Conservation (phyloP, 805 yeast species). For the Cyberlindnera lachancei region DNA sequence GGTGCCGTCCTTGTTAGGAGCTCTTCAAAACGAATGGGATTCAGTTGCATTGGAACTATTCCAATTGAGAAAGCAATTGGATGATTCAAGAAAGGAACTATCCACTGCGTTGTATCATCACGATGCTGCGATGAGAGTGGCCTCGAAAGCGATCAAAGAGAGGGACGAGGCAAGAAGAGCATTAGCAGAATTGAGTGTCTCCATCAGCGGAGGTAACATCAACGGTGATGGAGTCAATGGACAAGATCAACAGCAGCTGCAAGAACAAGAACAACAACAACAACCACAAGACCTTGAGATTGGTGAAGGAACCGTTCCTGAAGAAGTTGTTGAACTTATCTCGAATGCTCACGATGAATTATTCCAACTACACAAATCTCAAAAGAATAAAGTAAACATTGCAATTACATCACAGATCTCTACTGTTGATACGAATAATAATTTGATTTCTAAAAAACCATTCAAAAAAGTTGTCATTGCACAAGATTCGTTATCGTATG, state of each 20-base stretch:
- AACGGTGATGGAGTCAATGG: not conserved
- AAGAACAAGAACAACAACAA: not conserved
- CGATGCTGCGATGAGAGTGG: conserved; percentile 88
- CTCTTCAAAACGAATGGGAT: conserved; percentile 88
- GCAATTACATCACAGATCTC: conserved; percentile 7
- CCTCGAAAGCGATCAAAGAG: conserved; percentile 66
- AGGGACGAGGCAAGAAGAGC: conserved; percentile 68
- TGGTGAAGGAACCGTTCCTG: conserved; percentile 6
- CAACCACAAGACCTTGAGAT: conserved; percentile 2
- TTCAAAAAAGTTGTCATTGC: conserved; percentile 9
- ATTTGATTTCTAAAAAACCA: conserved; percentile 11
- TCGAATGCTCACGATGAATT: conserved; percentile 11
- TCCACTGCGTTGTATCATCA: conserved; percentile 74
- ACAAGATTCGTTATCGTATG: not conserved
- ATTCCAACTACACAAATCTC: conserved; percentile 15
- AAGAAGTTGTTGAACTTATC: conserved; percentile 5
- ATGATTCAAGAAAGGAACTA: conserved; percentile 59
- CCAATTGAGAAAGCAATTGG: conserved; percentile 64
- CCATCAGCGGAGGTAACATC: conserved; percentile 26
- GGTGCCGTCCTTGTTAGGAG: conserved; percentile 68
- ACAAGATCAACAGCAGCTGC: not conserved
- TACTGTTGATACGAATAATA: not conserved
- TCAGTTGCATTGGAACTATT: conserved; percentile 76
- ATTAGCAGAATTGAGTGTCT: conserved; percentile 44
- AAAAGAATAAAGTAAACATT: conserved; percentile 18